Evolutionary conservation across 345 rosid genomes (phyloP), one percentile per base, ranked within the genome.

Genomic region (Camelina laxa): DNA sequence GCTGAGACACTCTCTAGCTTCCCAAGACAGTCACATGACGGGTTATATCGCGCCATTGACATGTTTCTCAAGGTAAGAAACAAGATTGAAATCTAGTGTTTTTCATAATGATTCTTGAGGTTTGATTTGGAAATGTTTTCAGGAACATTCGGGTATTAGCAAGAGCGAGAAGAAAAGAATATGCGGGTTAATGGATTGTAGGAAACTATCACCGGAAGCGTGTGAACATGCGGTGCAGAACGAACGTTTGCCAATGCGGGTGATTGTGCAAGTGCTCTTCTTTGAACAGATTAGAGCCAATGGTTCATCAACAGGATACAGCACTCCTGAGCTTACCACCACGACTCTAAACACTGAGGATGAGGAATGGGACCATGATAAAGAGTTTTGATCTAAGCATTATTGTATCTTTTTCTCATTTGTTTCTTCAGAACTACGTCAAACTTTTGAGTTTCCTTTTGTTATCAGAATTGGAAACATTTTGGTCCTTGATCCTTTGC

Each of bases 261-360:
- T 93, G 10, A 86, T 91, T 11, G 98, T 93, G 69, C 97, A 93
- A 79, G 89, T 87, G 50, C 98, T 92, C 66, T 93, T 93, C 86
- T 90, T 93, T n/a, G 97, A 93, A 76, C 96, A 88, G 75, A 75
- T 84, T 10, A 74, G 89, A 81, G 70, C 44, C 1, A 70, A 86
- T 91, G 60, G 89, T 85, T 1, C 95, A 89, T 60, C 95, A 86
- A 83, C 91, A 60, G 79, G 85, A 5, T 49, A 72, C 50, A 77
- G 67, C 48, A 56, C 80, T 65, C 80, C 73, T 22, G 80, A 77
- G 55, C 76, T 76, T 5, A 77, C 80, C 0, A 71, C 80, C 1
- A 77, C 71, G 5, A 70, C 80, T 9, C 48, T 62, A 74, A 91
- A 89, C 84, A 87, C 93, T 0, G 97, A 89, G 74, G 96, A 89